Base-by-base conservation (phyloP, 129 eudicot genomes). In the Calendula officinalis region DNA sequence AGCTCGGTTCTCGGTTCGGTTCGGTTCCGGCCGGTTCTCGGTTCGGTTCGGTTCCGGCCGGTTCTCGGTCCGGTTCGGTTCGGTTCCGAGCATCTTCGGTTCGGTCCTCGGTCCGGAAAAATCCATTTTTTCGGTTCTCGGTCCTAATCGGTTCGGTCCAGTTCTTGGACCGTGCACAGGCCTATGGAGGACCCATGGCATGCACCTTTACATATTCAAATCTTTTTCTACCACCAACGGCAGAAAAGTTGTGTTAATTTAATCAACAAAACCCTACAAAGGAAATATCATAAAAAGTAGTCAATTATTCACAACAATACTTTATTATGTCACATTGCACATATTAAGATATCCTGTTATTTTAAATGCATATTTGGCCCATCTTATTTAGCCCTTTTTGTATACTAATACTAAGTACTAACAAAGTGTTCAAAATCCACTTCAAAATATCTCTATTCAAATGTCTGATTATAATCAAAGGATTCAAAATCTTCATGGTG, bases 111-210 rank as follows among this genome's bases (percentile, higher is more conserved):
- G 30, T 22, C 2, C 30, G 30, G 30, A 1, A 22, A 22, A 22
- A 22, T 0, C 30, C 30, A 22, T 22, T 22, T 22, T 22, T 22
- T 22, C 30, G 30, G 30, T 22, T 22, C 30, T 22, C 30, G 30
- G 30, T 22, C 30, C 30, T 22, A 22, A 2, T 22, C 30, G 30
- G 30, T 22, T 2, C 30, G 30, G 30, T 22, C 30, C 2, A 2
- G 30, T 22, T 22, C n/a, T n/a, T n/a, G n/a, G n/a, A n/a, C n/a
- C n/a, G n/a, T n/a, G n/a, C n/a, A n/a, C n/a, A n/a, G n/a, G n/a
- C n/a, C n/a, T n/a, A n/a, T n/a, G n/a, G n/a, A n/a, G 71, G 78
- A 73, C 78, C 78, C 78, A 73, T 56, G 60, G 64, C 39, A 53
- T 41, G 44, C 15, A 53, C 77, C 34, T 72, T 65, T 57, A 27